A percentile compares a stretch with the other conserved stretches of the same genome.
phyloP scores from a whole-genome alignment of 352 stramenopile genomes.

The Globisporangium cederbergense region DNA sequence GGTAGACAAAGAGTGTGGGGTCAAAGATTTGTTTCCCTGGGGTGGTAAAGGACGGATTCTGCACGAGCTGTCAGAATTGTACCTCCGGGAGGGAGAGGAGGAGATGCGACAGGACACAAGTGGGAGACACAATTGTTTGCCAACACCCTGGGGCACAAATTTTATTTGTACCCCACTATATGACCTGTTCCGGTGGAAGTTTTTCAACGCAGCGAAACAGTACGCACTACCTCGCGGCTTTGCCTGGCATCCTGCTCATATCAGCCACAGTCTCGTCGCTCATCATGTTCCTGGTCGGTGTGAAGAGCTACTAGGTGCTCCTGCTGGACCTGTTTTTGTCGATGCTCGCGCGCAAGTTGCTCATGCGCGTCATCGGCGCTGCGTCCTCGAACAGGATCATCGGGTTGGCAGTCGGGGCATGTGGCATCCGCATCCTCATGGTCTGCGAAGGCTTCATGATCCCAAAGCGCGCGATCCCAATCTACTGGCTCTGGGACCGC shows the following conservation, averaged over 20 bases:
- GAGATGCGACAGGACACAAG: background rate
- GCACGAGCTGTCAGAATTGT: background rate
- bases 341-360: constrained; percentile 69
- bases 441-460: constrained; percentile 87
- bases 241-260: constrained; percentile 65
- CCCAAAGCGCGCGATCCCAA: constrained; percentile 49
- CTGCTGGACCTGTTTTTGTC: constrained; percentile 72
- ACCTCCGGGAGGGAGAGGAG: background rate
- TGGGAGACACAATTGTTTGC: background rate
- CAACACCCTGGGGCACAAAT: too few relatives aligned
- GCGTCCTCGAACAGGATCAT: constrained; percentile 84
- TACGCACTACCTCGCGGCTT: constrained; percentile 26
- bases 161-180: too few relatives aligned
- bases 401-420: constrained; percentile 74
- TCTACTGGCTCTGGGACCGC: constrained; percentile 79
- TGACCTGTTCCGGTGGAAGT: too few relatives aligned
- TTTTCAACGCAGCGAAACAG: too few relatives aligned
- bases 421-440: constrained; percentile 86
- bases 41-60: background rate
- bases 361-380: constrained; percentile 77
- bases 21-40: background rate
- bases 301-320: constrained; percentile 60
- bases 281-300: constrained; percentile 43
- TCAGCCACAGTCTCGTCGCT: constrained; percentile 45
- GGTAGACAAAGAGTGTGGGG: background rate